phyloP scores from a whole-genome alignment of 805 yeast species.

The Sungouiella blattae region DNA sequence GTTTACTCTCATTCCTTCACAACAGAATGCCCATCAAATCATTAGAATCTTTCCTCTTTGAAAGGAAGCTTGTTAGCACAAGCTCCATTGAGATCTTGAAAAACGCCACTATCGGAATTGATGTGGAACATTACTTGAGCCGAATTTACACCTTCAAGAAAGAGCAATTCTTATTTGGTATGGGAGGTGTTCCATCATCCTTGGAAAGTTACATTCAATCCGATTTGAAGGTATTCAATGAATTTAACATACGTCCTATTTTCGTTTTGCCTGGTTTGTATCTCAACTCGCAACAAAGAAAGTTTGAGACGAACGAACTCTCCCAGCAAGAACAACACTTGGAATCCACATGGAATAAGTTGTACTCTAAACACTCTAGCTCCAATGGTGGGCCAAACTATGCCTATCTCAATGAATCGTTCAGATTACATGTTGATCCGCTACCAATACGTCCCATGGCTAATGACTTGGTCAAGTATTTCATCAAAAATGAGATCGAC shows the following conservation, averaged over 20 bases:
- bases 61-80: constrained; percentile 58
- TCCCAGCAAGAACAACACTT: constrained; percentile 39
- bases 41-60: constrained; percentile 66
- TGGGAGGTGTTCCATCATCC: constrained; percentile 77
- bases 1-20: background rate
- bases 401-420: constrained; percentile 38
- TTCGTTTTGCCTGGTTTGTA: constrained; percentile 74
- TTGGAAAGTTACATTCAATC: constrained; percentile 52
- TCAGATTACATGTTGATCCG: constrained; percentile 50
- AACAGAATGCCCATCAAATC: constrained; percentile 44
- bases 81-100: constrained; percentile 62
- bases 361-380: constrained; percentile 23
- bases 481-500: constrained; percentile 54
- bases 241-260: constrained; percentile 67
- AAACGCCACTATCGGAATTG: constrained; percentile 75
- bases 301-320: constrained; percentile 32
- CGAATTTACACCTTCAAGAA: constrained; percentile 58
- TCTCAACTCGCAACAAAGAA: constrained; percentile 33
- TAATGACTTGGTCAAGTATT: constrained; percentile 53
- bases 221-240: constrained; percentile 60
- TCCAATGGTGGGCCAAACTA: constrained; percentile 17
- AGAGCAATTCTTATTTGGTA: constrained; percentile 69
- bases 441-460: constrained; percentile 48
- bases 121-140: constrained; percentile 74
- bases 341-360: constrained; percentile 37